These are phyloP conservation scores for Oxyria digyna DNA, from an alignment of 148 eudicot genomes.

Conservation along the genomic window DNA sequence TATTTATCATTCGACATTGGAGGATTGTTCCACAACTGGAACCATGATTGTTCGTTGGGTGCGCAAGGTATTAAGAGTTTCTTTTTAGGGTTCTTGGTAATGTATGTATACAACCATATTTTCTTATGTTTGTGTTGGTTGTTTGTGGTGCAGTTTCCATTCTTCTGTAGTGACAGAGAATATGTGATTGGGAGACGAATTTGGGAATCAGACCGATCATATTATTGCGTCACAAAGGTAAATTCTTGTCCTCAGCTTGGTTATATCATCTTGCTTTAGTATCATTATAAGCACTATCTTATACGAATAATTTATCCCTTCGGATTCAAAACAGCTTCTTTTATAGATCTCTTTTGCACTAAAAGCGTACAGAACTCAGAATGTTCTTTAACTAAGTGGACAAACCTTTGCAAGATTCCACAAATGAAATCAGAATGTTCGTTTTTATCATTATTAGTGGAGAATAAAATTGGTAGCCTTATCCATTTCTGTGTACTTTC, in stretches of 20 bases:
- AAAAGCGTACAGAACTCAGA: no score
- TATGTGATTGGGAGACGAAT: slow-evolving; percentile 81
- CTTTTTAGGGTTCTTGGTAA: neutral
- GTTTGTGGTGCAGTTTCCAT: slow-evolving; percentile 57
- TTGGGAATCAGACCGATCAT: slow-evolving; percentile 76
- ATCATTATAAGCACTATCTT: neutral
- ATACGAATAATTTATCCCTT: neutral
- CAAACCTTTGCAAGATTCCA: neutral
- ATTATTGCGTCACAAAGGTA: slow-evolving; percentile 96
- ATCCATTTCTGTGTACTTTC: slow-evolving; percentile 1
- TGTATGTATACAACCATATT: neutral
- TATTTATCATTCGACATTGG: slow-evolving; percentile 37
- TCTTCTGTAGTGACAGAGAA: slow-evolving; percentile 96
- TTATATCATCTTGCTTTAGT: neutral
- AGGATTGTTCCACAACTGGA: slow-evolving; percentile 69
- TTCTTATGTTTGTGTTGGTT: neutral
- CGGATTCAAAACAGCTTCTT: neutral
- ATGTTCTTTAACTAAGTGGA: neutral
- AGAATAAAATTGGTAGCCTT: neutral
- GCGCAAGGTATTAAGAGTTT: slow-evolving; percentile 46
- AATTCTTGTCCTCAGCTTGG: neutral
- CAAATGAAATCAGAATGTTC: neutral
- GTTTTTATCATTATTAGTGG: neutral
- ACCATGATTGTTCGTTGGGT: slow-evolving; percentile 86
- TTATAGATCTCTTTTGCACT: no score